Evolutionary conservation across 768 basidiomycete genomes (phyloP).

Genomic region (Mycena galericulata): DNA sequence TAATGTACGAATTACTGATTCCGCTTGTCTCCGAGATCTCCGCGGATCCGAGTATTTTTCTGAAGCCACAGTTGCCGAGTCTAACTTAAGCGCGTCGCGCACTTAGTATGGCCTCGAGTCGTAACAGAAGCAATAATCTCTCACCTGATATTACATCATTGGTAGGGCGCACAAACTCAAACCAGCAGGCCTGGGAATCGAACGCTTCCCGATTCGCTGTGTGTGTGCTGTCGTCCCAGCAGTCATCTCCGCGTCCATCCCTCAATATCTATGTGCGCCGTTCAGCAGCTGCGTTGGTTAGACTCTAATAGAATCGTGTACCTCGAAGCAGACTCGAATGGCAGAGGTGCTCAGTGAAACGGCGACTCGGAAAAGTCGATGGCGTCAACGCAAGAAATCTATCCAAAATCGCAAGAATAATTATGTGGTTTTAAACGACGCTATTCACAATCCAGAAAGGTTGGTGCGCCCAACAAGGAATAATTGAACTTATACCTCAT

Average conservation of each 20-base stretch:
- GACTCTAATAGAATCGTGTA: no score
- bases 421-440: background rate
- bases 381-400: conserved; percentile 8
- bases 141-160: background rate
- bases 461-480: background rate
- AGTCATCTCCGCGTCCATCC: background rate
- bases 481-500: background rate
- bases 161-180: background rate
- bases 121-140: background rate
- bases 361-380: background rate
- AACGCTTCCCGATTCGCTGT: conserved; percentile 1
- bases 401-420: background rate
- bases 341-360: background rate
- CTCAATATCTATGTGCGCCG: no score
- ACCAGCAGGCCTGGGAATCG: conserved; percentile 17
- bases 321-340: background rate
- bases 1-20: no score
- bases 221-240: background rate
- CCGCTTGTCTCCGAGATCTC: no score
- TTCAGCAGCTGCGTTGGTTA: no score
- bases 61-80: no score
- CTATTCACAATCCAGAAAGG: background rate
- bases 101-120: no score
- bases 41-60: no score
- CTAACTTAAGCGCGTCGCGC: no score